phyloP scores from a whole-genome alignment of 2,329 filamentous ascomycete genomes.

The Trichocomaceae sp. region DNA sequence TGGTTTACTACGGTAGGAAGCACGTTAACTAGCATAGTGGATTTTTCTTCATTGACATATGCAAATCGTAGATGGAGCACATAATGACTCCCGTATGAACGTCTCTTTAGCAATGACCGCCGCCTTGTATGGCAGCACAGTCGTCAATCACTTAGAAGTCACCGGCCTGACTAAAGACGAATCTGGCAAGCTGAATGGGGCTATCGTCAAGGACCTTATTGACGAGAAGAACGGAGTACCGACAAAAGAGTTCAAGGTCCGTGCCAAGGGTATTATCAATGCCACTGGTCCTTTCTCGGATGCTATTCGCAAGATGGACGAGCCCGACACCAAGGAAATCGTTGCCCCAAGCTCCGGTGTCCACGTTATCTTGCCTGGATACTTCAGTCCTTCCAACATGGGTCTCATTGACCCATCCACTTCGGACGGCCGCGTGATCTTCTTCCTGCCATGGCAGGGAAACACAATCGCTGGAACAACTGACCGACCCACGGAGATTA shows the following conservation, averaged over 20 bases:
- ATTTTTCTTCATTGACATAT: slow-evolving; percentile 14
- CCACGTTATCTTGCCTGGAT: slow-evolving; percentile 79
- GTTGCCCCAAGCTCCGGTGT: slow-evolving; percentile 80
- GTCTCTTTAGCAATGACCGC: slow-evolving; percentile 82
- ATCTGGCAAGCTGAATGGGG: slow-evolving; percentile 66
- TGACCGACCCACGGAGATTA: slow-evolving; percentile 68
- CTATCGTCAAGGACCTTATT: slow-evolving; percentile 64
- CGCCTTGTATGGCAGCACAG: slow-evolving; percentile 75
- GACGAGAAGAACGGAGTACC: slow-evolving; percentile 58
- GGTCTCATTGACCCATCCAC: slow-evolving; percentile 80
- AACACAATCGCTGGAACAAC: slow-evolving; percentile 89
- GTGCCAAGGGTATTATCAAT: slow-evolving; percentile 77
- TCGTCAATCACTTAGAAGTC: slow-evolving; percentile 78
- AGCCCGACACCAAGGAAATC: slow-evolving; percentile 64
- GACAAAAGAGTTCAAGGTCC: slow-evolving; percentile 60
- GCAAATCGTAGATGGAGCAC: slow-evolving; percentile 60
- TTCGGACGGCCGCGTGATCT: slow-evolving; percentile 82
- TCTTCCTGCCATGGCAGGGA: slow-evolving; percentile 89
- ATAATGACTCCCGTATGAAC: slow-evolving; percentile 92
- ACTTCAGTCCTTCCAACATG: slow-evolving; percentile 80
- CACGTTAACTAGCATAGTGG: background rate
- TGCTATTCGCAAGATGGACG: slow-evolving; percentile 78
- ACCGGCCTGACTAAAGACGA: slow-evolving; percentile 68
- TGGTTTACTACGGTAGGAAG: slow-evolving; percentile 70
- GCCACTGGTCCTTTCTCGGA: slow-evolving; percentile 85